Base-by-base conservation (phyloP, 768 basidiomycete species). In the Kwoniella bestiolae region DNA sequence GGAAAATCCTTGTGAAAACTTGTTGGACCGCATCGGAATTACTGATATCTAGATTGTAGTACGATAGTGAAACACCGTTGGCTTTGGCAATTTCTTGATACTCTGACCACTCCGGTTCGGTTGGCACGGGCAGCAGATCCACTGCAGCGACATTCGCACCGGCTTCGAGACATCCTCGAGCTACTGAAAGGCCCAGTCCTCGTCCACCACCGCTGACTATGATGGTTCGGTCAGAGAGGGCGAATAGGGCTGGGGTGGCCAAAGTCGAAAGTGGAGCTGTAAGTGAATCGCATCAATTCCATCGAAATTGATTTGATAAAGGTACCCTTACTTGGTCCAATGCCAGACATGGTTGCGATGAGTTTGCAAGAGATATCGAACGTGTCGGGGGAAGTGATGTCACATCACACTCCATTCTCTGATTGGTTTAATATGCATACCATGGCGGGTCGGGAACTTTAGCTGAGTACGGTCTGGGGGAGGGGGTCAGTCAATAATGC, bases 131-230 rank as follows among this genome's bases (percentile, higher is more conserved):
- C 11, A 75, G 71, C 32, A 77, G 25, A 51, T 77, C 76, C 18
- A 73, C 46, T 45, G 65, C 70, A 47, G 46, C 38, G 9, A 77
- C 73, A 49, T 67, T 56, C 0, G 71, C 67, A 26, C 66, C 72
- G 21, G 70, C 51, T 66, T 79, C 75, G 14, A 79, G 64, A 3
- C 70, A 55, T 5, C 72, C 60, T n/a, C 63, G 66, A 16, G 69
- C 77, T 14, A 75, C 58, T 45, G 67, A 65, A 14, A 76, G 62
- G 18, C 77, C 77, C 3, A 79, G 59, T 51, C 77, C 77, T n/a
- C 77, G 67, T 5, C 63, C 77, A 0, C 66, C 77, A 11, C 77
- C 77, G 12, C 71, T 73, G 51, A 77, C 66, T 46, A 79, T 68
- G n/a, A 73, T 55, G 7, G 64, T 71, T 25, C 67, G 70, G 47